These are phyloP conservation scores for Pilatotrama ljubarskyi DNA, from an alignment of 768 basidiomycete genomes.

Conservation along the genomic window DNA sequence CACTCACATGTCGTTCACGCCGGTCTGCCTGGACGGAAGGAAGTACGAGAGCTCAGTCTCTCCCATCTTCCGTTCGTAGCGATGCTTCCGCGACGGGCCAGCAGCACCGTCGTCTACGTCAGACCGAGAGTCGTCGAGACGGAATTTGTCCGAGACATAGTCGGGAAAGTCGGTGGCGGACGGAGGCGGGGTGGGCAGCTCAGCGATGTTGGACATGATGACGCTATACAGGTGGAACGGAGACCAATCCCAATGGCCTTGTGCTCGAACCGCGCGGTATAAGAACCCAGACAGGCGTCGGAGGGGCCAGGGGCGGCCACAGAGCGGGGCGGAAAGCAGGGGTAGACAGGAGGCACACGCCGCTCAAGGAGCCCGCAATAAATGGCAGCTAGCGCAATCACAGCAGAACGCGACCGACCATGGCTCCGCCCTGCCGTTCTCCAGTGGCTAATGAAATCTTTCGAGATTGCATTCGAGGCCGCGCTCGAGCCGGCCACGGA, in stretches of 20 bases:
- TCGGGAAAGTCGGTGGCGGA: slow-evolving; percentile 9
- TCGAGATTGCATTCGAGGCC: slow-evolving; percentile 8
- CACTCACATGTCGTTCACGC: slow-evolving; percentile 85
- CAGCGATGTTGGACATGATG: slow-evolving; percentile 5
- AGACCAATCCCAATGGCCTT: neutral
- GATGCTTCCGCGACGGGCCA: neutral
- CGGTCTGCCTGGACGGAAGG: slow-evolving; percentile 72
- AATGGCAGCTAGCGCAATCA: slow-evolving; percentile 9
- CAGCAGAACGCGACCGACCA: neutral
- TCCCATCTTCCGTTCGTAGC: slow-evolving; percentile 58
- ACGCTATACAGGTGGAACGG: neutral
- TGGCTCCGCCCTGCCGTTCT: slow-evolving; percentile 1
- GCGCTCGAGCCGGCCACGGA: neutral
- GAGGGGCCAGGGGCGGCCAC: neutral
- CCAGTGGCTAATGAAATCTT: neutral
- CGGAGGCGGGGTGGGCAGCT: slow-evolving; percentile 25
- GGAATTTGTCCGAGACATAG: slow-evolving; percentile 3
- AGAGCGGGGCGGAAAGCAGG: slow-evolving; percentile 9
- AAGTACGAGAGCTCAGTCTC: slow-evolving; percentile 81
- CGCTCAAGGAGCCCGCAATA: slow-evolving; percentile 2
- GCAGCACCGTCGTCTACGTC: neutral
- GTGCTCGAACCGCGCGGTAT: slow-evolving; percentile 1
- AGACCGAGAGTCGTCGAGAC: neutral
- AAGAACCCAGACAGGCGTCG: neutral
- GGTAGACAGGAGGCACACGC: neutral